These are phyloP conservation scores for Parafenestella ontariensis DNA, from an alignment of 2,329 filamentous ascomycete genomes.

Conservation along the genomic window DNA sequence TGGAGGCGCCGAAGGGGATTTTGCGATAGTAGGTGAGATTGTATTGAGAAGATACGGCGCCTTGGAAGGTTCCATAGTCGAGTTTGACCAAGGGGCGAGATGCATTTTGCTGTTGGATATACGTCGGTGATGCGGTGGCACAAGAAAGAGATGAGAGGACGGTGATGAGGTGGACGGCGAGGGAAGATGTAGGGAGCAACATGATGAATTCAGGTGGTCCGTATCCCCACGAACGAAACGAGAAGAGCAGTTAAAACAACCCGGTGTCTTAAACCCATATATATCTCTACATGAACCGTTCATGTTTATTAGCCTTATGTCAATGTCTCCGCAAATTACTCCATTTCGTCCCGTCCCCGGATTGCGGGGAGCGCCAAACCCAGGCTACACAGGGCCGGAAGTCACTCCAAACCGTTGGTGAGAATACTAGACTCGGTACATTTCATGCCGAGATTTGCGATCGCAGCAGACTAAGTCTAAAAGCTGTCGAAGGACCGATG, in stretches of 20 bases:
- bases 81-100: slow-evolving; percentile 35
- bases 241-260: neutral
- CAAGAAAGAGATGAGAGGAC: slow-evolving; percentile 10
- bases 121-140: slow-evolving; percentile 16
- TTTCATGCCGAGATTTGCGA: slow-evolving; percentile 6
- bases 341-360: slow-evolving; percentile 17
- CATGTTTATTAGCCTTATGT: slow-evolving; percentile 33
- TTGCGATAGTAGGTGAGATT: slow-evolving; percentile 67
- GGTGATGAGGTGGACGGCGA: slow-evolving; percentile 4
- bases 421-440: slow-evolving; percentile 14
- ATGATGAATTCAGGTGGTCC: slow-evolving; percentile 12
- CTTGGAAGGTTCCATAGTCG: slow-evolving; percentile 56
- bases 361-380: slow-evolving; percentile 20
- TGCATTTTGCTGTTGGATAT: slow-evolving; percentile 8
- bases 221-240: neutral
- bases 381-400: neutral
- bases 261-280: slow-evolving; percentile 5
- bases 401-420: neutral
- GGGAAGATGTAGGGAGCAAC: slow-evolving; percentile 8
- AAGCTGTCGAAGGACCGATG: neutral
- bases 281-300: neutral
- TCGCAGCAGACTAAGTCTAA: neutral
- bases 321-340: slow-evolving; percentile 33
- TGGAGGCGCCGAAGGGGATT: slow-evolving; percentile 68
- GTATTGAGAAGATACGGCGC: slow-evolving; percentile 59